Base-by-base conservation (phyloP, 2,329 filamentous ascomycete genomes). In the Colletotrichum scovillei region DNA sequence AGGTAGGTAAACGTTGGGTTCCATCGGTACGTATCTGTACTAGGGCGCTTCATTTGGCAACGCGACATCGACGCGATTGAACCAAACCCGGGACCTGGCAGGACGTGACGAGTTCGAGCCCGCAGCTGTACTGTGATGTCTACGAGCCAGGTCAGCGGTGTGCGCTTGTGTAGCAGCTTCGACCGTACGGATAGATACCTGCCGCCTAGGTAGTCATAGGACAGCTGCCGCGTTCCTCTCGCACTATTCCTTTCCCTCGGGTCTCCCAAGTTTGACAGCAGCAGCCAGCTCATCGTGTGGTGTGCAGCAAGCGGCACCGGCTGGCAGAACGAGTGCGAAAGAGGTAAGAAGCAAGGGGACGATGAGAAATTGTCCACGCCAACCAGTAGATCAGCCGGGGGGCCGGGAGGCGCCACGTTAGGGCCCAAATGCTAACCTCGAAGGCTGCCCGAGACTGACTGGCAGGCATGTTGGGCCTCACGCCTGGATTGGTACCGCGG, bases 311-410 rank as follows among this genome's bases (percentile, higher is more conserved):
- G 24, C 49, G 42, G 59, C 64, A 53, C n/a, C 28, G 30, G 28
- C 62, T 53, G 49, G 69, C 57, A 68, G 11, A 49, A 30, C 63
- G 56, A 52, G 59, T 30, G 35, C 32, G 24, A 35, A 73, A 69
- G 53, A 64, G 53, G 58, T 35, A 72, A 67, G 24, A 56, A 55
- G 42, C 55, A 52, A 60, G 32, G 63, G 63, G 46, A 60, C n/a
- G 28, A 72, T 56, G 57, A 9, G 65, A 63, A 63, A 68, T 57
- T 72, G 38, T 46, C 66, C 69, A 69, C 66, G 69, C 69, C 66
- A 63, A 38, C 58, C 28, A 64, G 70, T 69, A 49, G 66, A 73
- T 69, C 59, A 69, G 60, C 70, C 55, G 24, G 70, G 69, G 46
- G 32, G 12, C 26, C 24, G 53, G 66, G 46, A 60, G 28, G 53